Evolutionary conservation across 805 yeast genomes (phyloP).

Genomic region (Yarrowia deformans): DNA sequence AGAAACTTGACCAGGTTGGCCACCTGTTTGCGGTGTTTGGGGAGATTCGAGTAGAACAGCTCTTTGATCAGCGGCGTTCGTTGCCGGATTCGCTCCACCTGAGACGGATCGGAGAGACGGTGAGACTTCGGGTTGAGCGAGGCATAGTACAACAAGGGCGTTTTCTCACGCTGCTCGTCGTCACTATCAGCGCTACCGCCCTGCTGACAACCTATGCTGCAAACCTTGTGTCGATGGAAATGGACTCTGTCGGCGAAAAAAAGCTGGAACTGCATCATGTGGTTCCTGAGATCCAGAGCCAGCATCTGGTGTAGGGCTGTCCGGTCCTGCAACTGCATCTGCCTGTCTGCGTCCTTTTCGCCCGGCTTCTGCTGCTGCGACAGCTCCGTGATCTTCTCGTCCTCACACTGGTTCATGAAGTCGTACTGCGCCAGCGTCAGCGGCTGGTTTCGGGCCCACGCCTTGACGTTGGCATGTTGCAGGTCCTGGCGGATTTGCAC

Average conservation of each 20-base stretch:
- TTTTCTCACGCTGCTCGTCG: too few relatives aligned
- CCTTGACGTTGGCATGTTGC: background rate
- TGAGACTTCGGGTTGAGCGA: background rate
- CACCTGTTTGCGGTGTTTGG: background rate
- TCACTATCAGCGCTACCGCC: too few relatives aligned
- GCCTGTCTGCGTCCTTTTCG: too few relatives aligned
- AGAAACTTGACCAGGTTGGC: background rate
- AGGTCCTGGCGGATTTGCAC: background rate
- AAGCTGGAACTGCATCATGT: slow-evolving; percentile 1
- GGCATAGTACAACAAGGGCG: too few relatives aligned
- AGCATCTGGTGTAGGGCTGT: background rate
- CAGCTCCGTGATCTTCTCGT: background rate
- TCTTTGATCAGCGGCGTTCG: background rate
- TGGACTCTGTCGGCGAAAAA: background rate
- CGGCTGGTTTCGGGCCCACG: background rate
- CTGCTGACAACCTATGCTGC: background rate
- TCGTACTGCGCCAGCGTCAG: background rate
- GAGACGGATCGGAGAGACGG: background rate
- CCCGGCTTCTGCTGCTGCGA: background rate
- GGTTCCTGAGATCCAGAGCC: background rate
- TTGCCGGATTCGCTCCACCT: background rate
- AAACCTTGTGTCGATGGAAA: background rate
- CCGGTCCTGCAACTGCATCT: too few relatives aligned
- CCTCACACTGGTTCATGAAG: background rate
- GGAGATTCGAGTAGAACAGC: background rate